These are phyloP conservation scores for Acacia concinna DNA, from an alignment of 331 rosid genomes.

Conservation along the genomic window DNA sequence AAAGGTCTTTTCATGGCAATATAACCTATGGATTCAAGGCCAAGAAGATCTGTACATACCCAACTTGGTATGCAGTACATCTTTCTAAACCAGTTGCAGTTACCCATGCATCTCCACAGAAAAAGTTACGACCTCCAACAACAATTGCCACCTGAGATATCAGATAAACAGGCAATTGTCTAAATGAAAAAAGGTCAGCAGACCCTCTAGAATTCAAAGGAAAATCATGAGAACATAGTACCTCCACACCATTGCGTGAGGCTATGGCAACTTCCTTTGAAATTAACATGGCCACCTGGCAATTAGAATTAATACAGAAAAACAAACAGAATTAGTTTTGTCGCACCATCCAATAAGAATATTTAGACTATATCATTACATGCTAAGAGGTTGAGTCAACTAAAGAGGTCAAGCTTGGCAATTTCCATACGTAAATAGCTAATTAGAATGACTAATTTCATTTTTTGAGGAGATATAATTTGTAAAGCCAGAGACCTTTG, in stretches of 20 bases:
- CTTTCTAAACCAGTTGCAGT: conserved; percentile 82
- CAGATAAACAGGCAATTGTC: conserved; percentile 20
- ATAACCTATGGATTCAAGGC: neutral
- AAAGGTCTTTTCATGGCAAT: conserved; percentile 4
- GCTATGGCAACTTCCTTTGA: conserved; percentile 85
- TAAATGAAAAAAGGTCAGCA: conserved; percentile 21
- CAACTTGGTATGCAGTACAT: conserved; percentile 90
- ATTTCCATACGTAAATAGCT: neutral
- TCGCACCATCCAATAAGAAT: neutral
- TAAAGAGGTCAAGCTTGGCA: conserved; percentile 6
- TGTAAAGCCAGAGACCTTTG: conserved; percentile 57
- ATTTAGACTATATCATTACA: conserved; percentile 22
- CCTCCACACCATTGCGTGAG: conserved; percentile 88
- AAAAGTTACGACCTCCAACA: conserved; percentile 94
- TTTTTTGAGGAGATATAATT: neutral
- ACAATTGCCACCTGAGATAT: conserved; percentile 77
- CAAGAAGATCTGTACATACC: conserved; percentile 53
- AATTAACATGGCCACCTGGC: conserved; percentile 75
- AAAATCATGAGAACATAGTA: conserved; percentile 37
- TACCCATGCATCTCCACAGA: conserved; percentile 95
- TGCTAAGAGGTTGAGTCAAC: conserved; percentile 23
- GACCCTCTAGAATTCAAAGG: conserved; percentile 5
- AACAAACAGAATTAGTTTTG: conserved; percentile 17
- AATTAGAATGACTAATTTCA: conserved; percentile 1
- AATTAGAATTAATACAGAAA: conserved; percentile 25